A percentile compares a stretch with the other conserved stretches of the same genome.
phyloP scores from a whole-genome alignment of 768 basidiomycete species.

The Kwoniella newhampshirensis region DNA sequence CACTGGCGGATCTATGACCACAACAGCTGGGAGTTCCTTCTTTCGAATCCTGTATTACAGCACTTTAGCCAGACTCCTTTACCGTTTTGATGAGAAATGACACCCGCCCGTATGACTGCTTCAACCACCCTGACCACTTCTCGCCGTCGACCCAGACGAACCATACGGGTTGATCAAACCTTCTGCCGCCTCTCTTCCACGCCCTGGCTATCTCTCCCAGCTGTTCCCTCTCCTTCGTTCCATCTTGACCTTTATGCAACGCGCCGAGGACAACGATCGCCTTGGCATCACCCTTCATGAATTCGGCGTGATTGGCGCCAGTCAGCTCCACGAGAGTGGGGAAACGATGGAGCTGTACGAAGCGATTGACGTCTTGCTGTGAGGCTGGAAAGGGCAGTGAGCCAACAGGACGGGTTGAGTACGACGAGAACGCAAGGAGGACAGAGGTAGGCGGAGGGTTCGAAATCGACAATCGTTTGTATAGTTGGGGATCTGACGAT shows the following conservation, averaged over 20 bases:
- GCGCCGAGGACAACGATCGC: conserved; percentile 75
- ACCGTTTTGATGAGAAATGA: neutral
- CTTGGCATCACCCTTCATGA: conserved; percentile 76
- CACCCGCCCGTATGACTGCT: conserved; percentile 74
- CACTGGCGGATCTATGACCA: conserved; percentile 81
- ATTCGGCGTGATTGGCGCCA: conserved; percentile 72
- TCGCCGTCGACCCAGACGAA: conserved; percentile 88
- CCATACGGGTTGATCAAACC: conserved; percentile 59
- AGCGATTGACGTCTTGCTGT: conserved; percentile 56
- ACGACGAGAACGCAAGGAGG: conserved; percentile 65
- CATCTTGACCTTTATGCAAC: conserved; percentile 42
- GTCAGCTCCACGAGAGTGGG: conserved; percentile 73
- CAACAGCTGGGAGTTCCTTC: conserved; percentile 55
- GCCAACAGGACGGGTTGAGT: conserved; percentile 61
- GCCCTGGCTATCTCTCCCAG: conserved; percentile 61
- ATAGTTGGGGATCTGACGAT: conserved; percentile 54
- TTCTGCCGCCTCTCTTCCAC: conserved; percentile 61
- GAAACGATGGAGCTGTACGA: conserved; percentile 70
- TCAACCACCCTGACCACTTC: conserved; percentile 84
- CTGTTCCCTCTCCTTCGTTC: conserved; percentile 57
- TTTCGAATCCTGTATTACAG: conserved; percentile 44
- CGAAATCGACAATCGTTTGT: conserved; percentile 42
- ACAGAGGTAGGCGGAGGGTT: conserved; percentile 50
- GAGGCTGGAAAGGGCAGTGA: conserved; percentile 28
- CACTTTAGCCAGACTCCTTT: conserved; percentile 32